A percentile compares a stretch with the other conserved stretches of the same genome.
Conservation (phyloP, 495 filamentous ascomycete species). For the Penicillium waksmanii region DNA sequence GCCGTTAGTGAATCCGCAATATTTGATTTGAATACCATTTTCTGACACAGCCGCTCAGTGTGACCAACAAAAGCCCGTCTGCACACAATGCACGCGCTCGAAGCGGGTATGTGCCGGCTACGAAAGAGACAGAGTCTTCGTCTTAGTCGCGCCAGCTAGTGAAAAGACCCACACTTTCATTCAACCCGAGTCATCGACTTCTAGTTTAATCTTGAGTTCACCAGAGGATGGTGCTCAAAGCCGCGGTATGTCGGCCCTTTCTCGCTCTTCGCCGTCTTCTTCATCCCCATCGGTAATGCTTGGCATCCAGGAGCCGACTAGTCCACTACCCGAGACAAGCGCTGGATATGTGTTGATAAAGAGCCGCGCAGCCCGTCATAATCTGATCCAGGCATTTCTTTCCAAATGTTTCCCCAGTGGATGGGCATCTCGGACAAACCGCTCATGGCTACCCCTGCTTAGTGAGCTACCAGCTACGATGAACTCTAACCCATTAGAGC, state of each 20-base stretch:
- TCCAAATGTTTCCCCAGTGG: constrained; percentile 17
- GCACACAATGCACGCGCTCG: constrained; percentile 39
- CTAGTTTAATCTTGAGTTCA: neutral
- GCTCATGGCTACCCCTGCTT: constrained; percentile 33
- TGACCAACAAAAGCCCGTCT: constrained; percentile 39
- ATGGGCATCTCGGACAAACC: constrained; percentile 13
- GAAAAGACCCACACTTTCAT: constrained; percentile 22
- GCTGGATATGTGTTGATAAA: neutral
- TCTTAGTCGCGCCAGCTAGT: constrained; percentile 26
- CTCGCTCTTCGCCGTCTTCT: too few species aligned
- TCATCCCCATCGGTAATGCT: too few species aligned
- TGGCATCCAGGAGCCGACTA: too few species aligned
- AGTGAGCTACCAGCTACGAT: constrained; percentile 20
- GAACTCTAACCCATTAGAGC: constrained; percentile 29
- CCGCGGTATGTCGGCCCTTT: too few species aligned
- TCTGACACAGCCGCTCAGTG: constrained; percentile 24
- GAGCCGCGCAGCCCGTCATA: constrained; percentile 16
- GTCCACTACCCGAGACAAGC: neutral
- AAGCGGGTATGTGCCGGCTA: constrained; percentile 44
- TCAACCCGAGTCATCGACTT: neutral
- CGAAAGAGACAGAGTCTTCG: constrained; percentile 37
- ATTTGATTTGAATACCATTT: neutral
- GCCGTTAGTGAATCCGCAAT: constrained; percentile 27
- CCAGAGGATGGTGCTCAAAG: neutral
- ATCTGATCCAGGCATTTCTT: constrained; percentile 24